Percentiles rank a stretch among this genome's conserved stretches.
These are phyloP conservation scores for Thermochaetoides thermophila DNA, from an alignment of 495 filamentous ascomycete genomes.

Conservation along the genomic window DNA sequence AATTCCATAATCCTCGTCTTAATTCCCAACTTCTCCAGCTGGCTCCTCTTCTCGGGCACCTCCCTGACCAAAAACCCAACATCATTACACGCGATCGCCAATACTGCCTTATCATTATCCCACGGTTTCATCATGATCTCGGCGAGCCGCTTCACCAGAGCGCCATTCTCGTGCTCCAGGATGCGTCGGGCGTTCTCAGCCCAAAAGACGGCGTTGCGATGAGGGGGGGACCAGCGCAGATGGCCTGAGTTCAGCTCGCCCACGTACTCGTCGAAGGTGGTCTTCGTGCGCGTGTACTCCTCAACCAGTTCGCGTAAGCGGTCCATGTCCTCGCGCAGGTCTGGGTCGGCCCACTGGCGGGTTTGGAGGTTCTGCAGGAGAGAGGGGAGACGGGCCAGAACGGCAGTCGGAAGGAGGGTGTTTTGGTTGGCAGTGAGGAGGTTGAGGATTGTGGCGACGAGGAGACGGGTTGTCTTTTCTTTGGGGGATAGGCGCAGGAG, in stretches of 20 bases:
- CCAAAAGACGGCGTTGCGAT: constrained; percentile 85
- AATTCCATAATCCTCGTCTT: constrained; percentile 90
- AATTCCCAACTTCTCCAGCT: constrained; percentile 79
- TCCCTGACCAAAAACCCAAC: constrained; percentile 79
- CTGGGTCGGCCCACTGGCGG: constrained; percentile 76
- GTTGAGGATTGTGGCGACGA: constrained; percentile 78
- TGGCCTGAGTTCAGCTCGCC: constrained; percentile 80
- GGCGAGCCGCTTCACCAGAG: constrained; percentile 65
- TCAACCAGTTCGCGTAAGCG: constrained; percentile 66
- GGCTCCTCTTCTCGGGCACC: constrained; percentile 66
- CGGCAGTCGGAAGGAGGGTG: constrained; percentile 66
- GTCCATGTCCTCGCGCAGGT: constrained; percentile 75
- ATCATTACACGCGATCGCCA: constrained; percentile 94
- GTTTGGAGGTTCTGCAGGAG: constrained; percentile 65
- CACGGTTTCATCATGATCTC: constrained; percentile 77
- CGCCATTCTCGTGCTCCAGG: constrained; percentile 67
- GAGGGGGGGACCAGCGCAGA: constrained; percentile 88
- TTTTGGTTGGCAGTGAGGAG: constrained; percentile 63
- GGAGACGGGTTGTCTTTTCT: constrained; percentile 89
- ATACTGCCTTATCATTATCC: constrained; percentile 87
- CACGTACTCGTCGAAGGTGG: constrained; percentile 91
- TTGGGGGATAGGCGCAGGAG: constrained; percentile 86
- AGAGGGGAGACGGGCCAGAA: constrained; percentile 66
- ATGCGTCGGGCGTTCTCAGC: constrained; percentile 87
- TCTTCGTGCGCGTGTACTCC: constrained; percentile 90